Percentiles rank a stretch among this genome's conserved stretches.
Conservation (phyloP, 768 basidiomycete genomes). For the Suillus variegatus region DNA sequence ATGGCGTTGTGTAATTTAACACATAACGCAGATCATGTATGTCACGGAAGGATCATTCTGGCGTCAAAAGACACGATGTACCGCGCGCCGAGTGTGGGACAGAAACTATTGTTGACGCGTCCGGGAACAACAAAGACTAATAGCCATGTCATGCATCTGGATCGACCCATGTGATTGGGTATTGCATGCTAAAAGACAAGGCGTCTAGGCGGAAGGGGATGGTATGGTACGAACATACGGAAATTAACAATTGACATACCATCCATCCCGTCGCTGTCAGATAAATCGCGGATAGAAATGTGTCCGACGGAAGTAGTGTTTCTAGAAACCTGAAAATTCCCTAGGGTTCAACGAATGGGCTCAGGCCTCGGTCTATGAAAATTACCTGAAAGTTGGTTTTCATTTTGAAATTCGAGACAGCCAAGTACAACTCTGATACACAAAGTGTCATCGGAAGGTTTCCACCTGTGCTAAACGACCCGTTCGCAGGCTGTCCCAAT, state of each 20-base stretch:
- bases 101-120: neutral
- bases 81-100: neutral
- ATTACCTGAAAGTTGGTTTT: neutral
- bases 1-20: neutral
- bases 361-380: neutral
- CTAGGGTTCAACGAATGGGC: neutral
- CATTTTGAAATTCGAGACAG: neutral
- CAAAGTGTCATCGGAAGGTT: neutral
- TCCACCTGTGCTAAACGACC: neutral
- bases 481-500: neutral
- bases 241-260: neutral
- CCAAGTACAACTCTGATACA: neutral
- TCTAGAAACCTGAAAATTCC: neutral
- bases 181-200: neutral
- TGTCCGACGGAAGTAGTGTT: neutral
- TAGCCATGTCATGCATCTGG: neutral
- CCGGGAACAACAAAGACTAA: neutral
- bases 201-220: neutral
- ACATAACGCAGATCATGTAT: neutral
- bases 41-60: constrained; percentile 3
- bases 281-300: neutral
- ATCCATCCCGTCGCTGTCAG: neutral
- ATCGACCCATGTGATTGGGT: neutral
- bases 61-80: neutral
- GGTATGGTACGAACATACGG: neutral